Evolutionary conservation across 192 early-diverging fungal genomes (phyloP).

Genomic region (Tieghemiomyces parasiticus): DNA sequence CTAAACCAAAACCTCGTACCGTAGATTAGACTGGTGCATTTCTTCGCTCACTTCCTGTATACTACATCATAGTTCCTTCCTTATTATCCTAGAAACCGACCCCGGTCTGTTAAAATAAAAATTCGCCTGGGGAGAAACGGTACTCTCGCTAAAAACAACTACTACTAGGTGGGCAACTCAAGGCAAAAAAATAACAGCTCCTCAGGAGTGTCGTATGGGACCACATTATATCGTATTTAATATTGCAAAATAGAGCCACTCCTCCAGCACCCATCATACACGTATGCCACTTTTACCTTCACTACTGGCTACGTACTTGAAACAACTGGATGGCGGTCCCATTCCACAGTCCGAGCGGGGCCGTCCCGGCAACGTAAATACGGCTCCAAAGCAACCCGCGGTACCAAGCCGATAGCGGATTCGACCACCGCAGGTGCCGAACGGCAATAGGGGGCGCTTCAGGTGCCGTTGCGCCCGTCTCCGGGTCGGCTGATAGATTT

Average conservation of each 20-base stretch:
- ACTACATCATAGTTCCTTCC: neutral
- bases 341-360: constrained; percentile 45
- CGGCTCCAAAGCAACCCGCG: constrained; percentile 53
- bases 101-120: too few species aligned
- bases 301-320: constrained; percentile 16
- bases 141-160: too few species aligned
- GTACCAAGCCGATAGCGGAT: constrained; percentile 55
- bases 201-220: neutral
- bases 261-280: too few species aligned
- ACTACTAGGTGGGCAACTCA: neutral
- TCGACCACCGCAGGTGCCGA: constrained; percentile 41
- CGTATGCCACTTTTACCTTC: too few species aligned
- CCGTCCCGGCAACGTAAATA: constrained; percentile 39
- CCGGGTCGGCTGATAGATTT: constrained; percentile 17
- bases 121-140: too few species aligned
- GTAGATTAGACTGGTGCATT: too few species aligned
- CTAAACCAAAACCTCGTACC: too few species aligned
- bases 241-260: neutral
- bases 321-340: constrained; percentile 45
- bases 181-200: neutral
- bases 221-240: neutral
- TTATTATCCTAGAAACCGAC: neutral
- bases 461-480: constrained; percentile 18
- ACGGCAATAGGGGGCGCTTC: constrained; percentile 33
- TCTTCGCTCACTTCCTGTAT: neutral